A percentile compares a stretch with the other conserved stretches of the same genome.
phyloP scores from a whole-genome alignment of 768 basidiomycete genomes.

The Phylloporus rhodoxanthus region DNA sequence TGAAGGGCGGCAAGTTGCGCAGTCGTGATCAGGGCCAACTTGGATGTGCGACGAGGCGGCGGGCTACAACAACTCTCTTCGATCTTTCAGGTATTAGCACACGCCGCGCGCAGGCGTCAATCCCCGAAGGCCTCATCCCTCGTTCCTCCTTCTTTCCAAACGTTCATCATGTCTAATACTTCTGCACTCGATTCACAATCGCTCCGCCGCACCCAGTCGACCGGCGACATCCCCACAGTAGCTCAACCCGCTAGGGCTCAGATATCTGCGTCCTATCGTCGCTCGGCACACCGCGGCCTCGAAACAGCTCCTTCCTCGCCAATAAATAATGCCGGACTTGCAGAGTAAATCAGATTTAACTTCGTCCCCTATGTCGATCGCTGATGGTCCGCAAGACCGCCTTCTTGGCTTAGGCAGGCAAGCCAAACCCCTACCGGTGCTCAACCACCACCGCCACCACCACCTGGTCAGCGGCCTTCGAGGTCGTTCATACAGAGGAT shows the following conservation, averaged over 20 bases:
- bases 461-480: constrained; percentile 6
- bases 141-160: constrained; percentile 12
- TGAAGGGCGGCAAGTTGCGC: constrained; percentile 7
- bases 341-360: constrained; percentile 15
- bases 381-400: constrained; percentile 21
- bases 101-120: constrained; percentile 27
- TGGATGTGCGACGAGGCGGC: constrained; percentile 16
- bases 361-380: constrained; percentile 6
- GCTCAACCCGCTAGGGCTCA: constrained; percentile 24
- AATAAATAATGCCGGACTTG: constrained; percentile 10
- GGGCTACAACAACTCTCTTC: constrained; percentile 9
- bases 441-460: constrained; percentile 1
- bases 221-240: constrained; percentile 28
- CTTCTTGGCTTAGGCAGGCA: constrained; percentile 23
- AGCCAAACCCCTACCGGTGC: constrained; percentile 15
- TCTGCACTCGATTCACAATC: constrained; percentile 28
- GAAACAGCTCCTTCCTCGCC: constrained; percentile 17
- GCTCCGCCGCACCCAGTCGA: constrained; percentile 32
- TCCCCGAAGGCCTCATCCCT: constrained; percentile 15
- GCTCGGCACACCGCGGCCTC: constrained; percentile 21
- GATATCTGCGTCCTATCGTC: constrained; percentile 26
- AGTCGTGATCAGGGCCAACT: constrained; percentile 14
- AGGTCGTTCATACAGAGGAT: constrained; percentile 20
- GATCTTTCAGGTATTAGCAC: constrained; percentile 14
- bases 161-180: constrained; percentile 26